Evolutionary conservation across 306 rosid species (phyloP).

Genomic region (Lathyrus aphaca): DNA sequence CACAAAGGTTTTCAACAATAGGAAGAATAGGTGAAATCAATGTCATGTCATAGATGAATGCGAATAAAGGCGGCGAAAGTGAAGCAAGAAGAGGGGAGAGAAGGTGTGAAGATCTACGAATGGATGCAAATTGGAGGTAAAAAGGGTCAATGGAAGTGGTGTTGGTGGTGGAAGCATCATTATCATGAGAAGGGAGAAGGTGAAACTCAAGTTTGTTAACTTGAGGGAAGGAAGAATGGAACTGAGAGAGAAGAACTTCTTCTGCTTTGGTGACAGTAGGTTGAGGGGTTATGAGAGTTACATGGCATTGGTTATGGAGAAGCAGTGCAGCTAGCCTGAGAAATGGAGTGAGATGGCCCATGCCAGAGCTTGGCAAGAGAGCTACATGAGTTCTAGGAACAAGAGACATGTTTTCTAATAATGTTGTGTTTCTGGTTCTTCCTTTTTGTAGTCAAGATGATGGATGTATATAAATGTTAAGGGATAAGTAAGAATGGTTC

Average conservation of each 20-base stretch:
- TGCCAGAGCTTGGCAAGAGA: slow-evolving; percentile 52
- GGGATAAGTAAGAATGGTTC: too few species aligned
- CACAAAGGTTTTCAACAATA: slow-evolving; percentile 19
- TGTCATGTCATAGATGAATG: slow-evolving; percentile 46
- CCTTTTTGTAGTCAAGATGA: too few species aligned
- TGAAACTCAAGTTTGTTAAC: background rate
- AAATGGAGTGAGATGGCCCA: slow-evolving; percentile 62
- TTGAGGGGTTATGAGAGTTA: slow-evolving; percentile 53
- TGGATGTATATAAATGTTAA: too few species aligned
- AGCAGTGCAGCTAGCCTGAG: slow-evolving; percentile 48
- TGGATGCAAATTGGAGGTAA: background rate
- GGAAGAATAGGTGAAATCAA: slow-evolving; percentile 47
- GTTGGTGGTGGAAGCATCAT: background rate
- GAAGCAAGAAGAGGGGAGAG: slow-evolving; percentile 49
- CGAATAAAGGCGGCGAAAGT: slow-evolving; percentile 53
- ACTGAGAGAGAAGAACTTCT: slow-evolving; percentile 47
- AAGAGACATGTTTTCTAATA: too few species aligned
- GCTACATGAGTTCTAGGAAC: too few species aligned
- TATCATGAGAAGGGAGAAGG: background rate
- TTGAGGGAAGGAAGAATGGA: slow-evolving; percentile 52
- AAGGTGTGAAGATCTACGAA: slow-evolving; percentile 36
- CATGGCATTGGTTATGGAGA: slow-evolving; percentile 38
- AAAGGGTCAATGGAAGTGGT: background rate
- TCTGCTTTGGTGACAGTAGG: slow-evolving; percentile 57
- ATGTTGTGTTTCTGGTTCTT: too few species aligned